Base-by-base conservation (phyloP, 192 early-diverging fungal genomes). In the Coemansia interrupta region DNA sequence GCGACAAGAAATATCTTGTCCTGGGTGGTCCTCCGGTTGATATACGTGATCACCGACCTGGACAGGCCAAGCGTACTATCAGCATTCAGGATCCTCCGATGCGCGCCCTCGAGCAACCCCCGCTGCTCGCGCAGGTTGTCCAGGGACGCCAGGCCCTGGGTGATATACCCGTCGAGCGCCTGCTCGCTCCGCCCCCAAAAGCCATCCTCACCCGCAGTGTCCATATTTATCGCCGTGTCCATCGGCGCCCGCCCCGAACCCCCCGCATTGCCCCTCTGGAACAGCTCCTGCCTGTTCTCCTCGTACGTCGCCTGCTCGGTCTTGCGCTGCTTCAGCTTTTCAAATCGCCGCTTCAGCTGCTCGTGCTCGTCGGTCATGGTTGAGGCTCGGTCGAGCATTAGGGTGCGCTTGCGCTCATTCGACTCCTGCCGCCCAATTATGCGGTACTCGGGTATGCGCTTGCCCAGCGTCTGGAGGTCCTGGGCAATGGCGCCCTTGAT, bases 11-110 rank as follows among this genome's bases (percentile, higher is more conserved):
- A 56, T 17, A 79, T 60, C 64, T 79, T 79, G 53, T 79, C 76
- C 63, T 79, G 76, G 1, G 76, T 64, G 10, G 76, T 79, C 14
- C 76, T 39, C 13, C 76, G 58, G 24, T 79, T 73, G 29, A 79
- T 79, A 26, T 72, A 61, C 28, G 50, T 69, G 32, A 79, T 79
- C 8, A 79, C 76, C 13, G 66, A 56, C 4, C 54, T 63, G 19
- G 76, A 79, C 29, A 79, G 44, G 14, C 76, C 76, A 44, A 79
- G 58, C 7, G 70, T 79, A 15, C 48, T 61, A 15, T 63, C 70
- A 15, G 66, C 76, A 44, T 69, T 79, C 45, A 72, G 24, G 14
- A 79, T 61, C 43, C 67, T 63, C 22, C 39, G 60, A n/a, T 65
- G 70, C 11, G 76, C 66, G 22, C 58, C 54, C 12, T 69, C 36